phyloP scores from a whole-genome alignment of 2,329 filamentous ascomycete genomes.

The Leptosphaerulina australis region DNA sequence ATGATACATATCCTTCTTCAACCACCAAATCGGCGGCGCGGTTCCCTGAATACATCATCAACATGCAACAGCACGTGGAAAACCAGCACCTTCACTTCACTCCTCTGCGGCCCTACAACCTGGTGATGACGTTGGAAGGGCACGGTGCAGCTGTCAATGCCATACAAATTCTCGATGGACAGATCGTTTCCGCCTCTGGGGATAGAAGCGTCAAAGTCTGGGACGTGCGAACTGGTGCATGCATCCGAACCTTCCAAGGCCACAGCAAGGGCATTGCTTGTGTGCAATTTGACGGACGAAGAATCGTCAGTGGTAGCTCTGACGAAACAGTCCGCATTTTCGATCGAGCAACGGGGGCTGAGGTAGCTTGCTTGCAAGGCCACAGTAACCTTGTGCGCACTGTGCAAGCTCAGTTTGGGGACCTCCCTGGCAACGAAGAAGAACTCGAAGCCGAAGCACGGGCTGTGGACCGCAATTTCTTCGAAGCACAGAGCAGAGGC shows the following conservation, averaged over 20 bases:
- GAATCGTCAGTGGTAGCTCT: conserved; percentile 94
- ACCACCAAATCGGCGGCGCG: conserved; percentile 52
- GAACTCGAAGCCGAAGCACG: conserved; percentile 76
- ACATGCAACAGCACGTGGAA: conserved; percentile 51
- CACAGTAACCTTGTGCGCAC: conserved; percentile 88
- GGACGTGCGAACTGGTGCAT: conserved; percentile 82
- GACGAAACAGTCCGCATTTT: conserved; percentile 97
- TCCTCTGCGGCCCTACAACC: conserved; percentile 69
- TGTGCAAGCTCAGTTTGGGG: conserved; percentile 92
- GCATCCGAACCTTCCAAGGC: conserved; percentile 78
- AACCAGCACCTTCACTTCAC: conserved; percentile 54
- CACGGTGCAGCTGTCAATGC: conserved; percentile 94
- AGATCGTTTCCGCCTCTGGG: conserved; percentile 93
- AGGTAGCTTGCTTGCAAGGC: conserved; percentile 84
- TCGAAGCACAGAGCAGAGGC: conserved; percentile 60
- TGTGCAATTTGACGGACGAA: conserved; percentile 91
- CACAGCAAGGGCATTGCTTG: conserved; percentile 97
- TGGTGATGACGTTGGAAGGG: conserved; percentile 80
- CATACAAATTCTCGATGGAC: conserved; percentile 83
- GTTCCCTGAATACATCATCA: conserved; percentile 62
- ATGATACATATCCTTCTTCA: conserved; percentile 48
- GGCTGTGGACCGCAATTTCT: conserved; percentile 74
- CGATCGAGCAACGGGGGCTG: conserved; percentile 81
- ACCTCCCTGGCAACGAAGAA: conserved; percentile 78
- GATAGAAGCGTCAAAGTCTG: conserved; percentile 94